phyloP scores from a whole-genome alignment of 140 eudicot genomes.

The Ambrosia hybrid region DNA sequence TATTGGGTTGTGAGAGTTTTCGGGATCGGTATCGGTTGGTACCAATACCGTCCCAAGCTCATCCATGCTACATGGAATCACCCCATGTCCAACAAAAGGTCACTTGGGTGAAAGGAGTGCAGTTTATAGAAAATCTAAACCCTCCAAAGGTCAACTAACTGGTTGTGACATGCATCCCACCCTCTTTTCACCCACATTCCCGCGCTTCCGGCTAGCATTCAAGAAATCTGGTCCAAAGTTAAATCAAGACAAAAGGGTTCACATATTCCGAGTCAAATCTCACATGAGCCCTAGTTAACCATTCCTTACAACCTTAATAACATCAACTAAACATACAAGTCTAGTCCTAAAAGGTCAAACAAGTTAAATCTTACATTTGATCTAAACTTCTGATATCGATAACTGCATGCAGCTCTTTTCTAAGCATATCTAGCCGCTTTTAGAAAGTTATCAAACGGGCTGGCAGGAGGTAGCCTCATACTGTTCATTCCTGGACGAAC shows the following conservation, averaged over 20 bases:
- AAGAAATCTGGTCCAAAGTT: neutral
- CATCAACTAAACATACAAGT: constrained; percentile 9
- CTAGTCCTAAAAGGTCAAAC: constrained; percentile 29
- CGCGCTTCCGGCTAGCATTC: too few species aligned
- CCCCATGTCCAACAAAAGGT: too few species aligned
- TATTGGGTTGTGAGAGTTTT: too few species aligned
- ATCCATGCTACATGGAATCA: too few species aligned
- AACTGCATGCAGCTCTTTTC: constrained; percentile 15
- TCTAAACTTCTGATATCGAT: constrained; percentile 17
- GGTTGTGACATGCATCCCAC: too few species aligned
- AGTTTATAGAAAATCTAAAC: too few species aligned
- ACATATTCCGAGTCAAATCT: constrained; percentile 37
- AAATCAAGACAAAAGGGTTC: constrained; percentile 4
- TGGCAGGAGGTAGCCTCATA: constrained; percentile 93
- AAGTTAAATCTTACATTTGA: constrained; percentile 29
- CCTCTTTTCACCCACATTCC: too few species aligned
- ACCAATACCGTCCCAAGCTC: too few species aligned
- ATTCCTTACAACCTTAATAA: constrained; percentile 17
- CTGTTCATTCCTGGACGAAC: constrained; percentile 30
- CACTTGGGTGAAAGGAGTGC: too few species aligned
- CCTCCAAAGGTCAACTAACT: too few species aligned
- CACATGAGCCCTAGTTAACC: constrained; percentile 38
- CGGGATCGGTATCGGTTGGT: too few species aligned
- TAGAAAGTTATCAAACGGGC: constrained; percentile 97
- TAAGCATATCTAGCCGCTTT: constrained; percentile 74